Evolutionary conservation across 1,284 basidiomycete genomes (phyloP).

Genomic region (Apiotrichum montevideense): DNA sequence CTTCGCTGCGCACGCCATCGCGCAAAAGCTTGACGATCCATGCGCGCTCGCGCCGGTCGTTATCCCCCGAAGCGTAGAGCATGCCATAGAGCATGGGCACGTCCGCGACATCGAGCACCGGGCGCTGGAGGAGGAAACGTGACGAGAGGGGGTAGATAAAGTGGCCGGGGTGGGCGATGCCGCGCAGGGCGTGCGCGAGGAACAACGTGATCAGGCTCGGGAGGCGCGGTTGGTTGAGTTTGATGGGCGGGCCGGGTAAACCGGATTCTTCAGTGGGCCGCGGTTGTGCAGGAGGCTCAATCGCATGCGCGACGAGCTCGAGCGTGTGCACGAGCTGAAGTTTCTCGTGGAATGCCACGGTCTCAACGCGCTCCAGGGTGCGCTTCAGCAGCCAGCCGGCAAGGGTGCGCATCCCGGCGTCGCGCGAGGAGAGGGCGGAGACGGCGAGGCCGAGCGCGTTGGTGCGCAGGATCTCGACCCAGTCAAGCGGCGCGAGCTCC

Average conservation of each 20-base stretch:
- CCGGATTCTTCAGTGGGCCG: not conserved
- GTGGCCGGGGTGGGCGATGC: constrained; percentile 68
- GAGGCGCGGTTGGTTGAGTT: constrained; percentile 34
- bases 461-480: constrained; percentile 78
- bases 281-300: constrained; percentile 40
- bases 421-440: constrained; percentile 64
- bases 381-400: constrained; percentile 36
- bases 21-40: constrained; percentile 83
- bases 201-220: constrained; percentile 74
- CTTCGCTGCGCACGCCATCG: constrained; percentile 63
- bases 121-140: constrained; percentile 76
- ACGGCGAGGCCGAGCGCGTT: constrained; percentile 72
- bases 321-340: constrained; percentile 71
- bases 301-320: constrained; percentile 60
- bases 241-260: constrained; percentile 1
- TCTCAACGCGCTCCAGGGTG: constrained; percentile 1
- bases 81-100: constrained; percentile 79
- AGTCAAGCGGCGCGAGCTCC: constrained; percentile 60
- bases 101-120: constrained; percentile 64
- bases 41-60: constrained; percentile 73
- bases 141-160: constrained; percentile 74
- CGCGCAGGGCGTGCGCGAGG: constrained; percentile 68
- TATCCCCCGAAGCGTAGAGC: constrained; percentile 65
- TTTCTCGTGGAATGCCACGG: constrained; percentile 65
- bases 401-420: constrained; percentile 56